Conservation (phyloP, 805 yeast genomes). For the Candida arabinofermentans region DNA sequence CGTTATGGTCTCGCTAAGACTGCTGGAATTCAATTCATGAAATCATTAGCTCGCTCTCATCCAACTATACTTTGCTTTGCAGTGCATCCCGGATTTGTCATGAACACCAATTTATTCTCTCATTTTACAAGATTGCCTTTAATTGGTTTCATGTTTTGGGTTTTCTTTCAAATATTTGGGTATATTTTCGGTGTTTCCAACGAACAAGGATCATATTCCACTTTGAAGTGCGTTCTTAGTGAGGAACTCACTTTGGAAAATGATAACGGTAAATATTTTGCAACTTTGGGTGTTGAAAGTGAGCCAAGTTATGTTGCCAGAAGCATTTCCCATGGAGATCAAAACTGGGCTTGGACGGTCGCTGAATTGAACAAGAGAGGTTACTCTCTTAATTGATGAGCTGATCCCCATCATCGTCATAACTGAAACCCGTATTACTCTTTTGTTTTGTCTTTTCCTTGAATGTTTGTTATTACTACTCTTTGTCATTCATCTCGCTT, state of each 20-base stretch:
- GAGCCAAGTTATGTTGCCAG: constrained; percentile 56
- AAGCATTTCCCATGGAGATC: constrained; percentile 56
- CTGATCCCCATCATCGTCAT: background rate
- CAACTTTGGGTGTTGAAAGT: constrained; percentile 54
- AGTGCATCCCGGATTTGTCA: constrained; percentile 84
- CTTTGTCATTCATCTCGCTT: no score
- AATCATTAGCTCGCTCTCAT: constrained; percentile 57
- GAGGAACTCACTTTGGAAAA: constrained; percentile 42
- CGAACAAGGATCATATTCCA: constrained; percentile 67
- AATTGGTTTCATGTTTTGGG: constrained; percentile 72
- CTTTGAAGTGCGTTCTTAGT: constrained; percentile 59
- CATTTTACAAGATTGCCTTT: constrained; percentile 77
- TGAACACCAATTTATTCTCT: constrained; percentile 71
- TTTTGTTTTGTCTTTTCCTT: no score
- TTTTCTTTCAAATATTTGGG: constrained; percentile 65
- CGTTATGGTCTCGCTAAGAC: constrained; percentile 76
- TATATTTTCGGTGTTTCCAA: constrained; percentile 64
- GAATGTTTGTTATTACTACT: no score
- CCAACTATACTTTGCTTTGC: constrained; percentile 62
- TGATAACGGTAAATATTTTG: constrained; percentile 68
- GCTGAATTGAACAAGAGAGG: constrained; percentile 56
- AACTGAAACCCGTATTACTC: no score
- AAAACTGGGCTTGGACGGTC: constrained; percentile 79
- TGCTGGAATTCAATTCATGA: constrained; percentile 70
- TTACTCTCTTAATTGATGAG: constrained; percentile 15